A percentile compares a stretch with the other conserved stretches of the same genome.
Evolutionary conservation across 1,284 basidiomycete genomes (phyloP).

Genomic region (Amylostereum areolatum): DNA sequence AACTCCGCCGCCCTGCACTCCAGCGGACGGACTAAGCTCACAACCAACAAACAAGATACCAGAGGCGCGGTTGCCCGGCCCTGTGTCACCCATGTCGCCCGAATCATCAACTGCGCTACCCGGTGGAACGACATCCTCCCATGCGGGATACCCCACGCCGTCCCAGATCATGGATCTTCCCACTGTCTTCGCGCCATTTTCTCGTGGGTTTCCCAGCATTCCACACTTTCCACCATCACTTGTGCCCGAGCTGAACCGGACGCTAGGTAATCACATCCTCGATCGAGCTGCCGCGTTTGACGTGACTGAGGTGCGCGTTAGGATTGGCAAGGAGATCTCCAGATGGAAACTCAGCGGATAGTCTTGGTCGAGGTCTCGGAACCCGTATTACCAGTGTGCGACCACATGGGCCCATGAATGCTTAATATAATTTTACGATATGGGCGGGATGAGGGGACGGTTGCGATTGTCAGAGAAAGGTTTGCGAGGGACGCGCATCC

Average conservation of each 20-base stretch:
- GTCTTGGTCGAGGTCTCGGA: neutral
- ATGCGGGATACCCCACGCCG: neutral
- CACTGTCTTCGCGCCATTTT: neutral
- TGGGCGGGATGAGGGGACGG: neutral
- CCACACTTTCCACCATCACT: conserved; percentile 43
- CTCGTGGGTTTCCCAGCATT: conserved; percentile 38
- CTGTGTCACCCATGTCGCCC: neutral
- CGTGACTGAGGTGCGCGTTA: conserved; percentile 46
- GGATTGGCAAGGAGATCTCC: conserved; percentile 59
- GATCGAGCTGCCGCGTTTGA: conserved; percentile 44
- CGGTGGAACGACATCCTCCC: neutral
- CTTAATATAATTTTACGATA: neutral
- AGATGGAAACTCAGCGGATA: conserved; percentile 30
- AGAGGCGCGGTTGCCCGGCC: neutral
- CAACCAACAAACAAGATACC: neutral
- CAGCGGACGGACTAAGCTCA: neutral
- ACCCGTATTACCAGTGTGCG: too few species aligned
- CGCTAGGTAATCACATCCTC: conserved; percentile 33
- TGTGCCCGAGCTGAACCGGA: conserved; percentile 40
- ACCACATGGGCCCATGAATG: neutral
- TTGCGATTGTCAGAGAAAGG: neutral
- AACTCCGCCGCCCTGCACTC: neutral
- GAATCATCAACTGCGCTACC: neutral
- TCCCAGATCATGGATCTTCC: neutral
- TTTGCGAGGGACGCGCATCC: neutral